Percentiles rank a stretch among this genome's conserved stretches.
phyloP scores from a whole-genome alignment of 2,329 filamentous ascomycete species.

The Plectosphaerella sp. region DNA sequence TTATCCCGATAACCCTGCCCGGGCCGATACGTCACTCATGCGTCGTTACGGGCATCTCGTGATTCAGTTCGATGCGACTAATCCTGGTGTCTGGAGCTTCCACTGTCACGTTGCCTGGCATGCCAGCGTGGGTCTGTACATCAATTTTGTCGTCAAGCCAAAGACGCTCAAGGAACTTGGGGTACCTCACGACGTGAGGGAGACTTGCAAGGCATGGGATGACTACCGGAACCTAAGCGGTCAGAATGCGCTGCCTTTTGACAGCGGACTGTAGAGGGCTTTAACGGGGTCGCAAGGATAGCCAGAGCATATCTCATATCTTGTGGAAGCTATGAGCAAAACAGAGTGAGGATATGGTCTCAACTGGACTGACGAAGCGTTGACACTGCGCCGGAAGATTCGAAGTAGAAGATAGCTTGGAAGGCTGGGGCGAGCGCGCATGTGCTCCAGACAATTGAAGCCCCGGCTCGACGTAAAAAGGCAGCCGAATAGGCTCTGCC shows the following conservation, averaged over 20 bases:
- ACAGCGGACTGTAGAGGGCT: constrained; percentile 8
- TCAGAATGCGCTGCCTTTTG: constrained; percentile 4
- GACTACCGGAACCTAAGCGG: constrained; percentile 1
- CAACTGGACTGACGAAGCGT: no score
- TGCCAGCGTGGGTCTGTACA: constrained; percentile 7
- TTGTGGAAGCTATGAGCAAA: no score
- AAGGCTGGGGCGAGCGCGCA: no score
- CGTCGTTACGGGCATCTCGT: constrained; percentile 28
- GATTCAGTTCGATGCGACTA: constrained; percentile 37
- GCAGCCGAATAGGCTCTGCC: no score
- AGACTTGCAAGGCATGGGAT: constrained; percentile 4
- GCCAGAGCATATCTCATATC: no score
- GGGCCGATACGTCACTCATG: no score
- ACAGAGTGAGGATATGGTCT: no score
- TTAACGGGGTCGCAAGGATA: no score
- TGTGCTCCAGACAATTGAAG: no score
- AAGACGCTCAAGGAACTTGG: background rate
- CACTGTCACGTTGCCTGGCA: constrained; percentile 51
- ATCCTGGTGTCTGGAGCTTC: constrained; percentile 39
- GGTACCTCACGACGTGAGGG: constrained; percentile 1
- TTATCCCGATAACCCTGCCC: background rate
- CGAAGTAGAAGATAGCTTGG: no score
- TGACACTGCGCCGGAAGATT: no score
- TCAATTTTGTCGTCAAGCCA: constrained; percentile 7
- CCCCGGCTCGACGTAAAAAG: no score